Evolutionary conservation across 805 yeast species (phyloP), one percentile per base, ranked within the genome.

Genomic region (Yarrowia osloensis): DNA sequence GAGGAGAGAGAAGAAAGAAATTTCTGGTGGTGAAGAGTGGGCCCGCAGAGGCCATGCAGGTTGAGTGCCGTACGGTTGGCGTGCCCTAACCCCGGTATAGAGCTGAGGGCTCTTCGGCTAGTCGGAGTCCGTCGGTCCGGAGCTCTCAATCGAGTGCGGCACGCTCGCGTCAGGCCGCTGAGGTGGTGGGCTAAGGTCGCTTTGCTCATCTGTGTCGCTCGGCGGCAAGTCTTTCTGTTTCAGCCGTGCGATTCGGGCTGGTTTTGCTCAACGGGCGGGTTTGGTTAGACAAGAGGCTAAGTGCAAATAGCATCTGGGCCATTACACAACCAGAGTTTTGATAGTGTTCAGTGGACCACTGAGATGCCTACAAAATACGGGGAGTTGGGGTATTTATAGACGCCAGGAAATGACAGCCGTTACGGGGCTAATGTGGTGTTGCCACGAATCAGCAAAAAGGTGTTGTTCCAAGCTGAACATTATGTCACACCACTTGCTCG

Each of bases 31-130:
- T 40, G 49, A 37, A 57, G 49, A 39, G 63, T 26, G 31, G 49
- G n/a, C 63, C 49, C 49, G 49, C 63, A 57, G 62, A 21, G 47
- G 9, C 49, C 40, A 57, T 57, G 63, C 63, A 57, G 37, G 49
- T 28, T 21, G 37, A 57, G 63, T 57, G 63, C 63, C 63, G 63
- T 57, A 26, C 49, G 63, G 63, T 57, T 57, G n/a, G 49, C 8
- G 6, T 19, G 19, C 47, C 63, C 63, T 57, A 57, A 57, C 63
- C 63, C 63, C 11, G 44, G 2, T 3, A 17, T 22, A 7, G 55
- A 31, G 29, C 33, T 57, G 49, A 55, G 47, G 13, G 13, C 15
- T 7, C 28, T 44, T 29, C 62, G 47, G 47, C 17, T 26, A 24
- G 26, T 21, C 33, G 46, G 47, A 44, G 49, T 28, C 24, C 31